Percentiles rank a stretch among this genome's conserved stretches.
Evolutionary conservation across 2,329 filamentous ascomycete genomes (phyloP).

Genomic region (Exophiala spinifera): DNA sequence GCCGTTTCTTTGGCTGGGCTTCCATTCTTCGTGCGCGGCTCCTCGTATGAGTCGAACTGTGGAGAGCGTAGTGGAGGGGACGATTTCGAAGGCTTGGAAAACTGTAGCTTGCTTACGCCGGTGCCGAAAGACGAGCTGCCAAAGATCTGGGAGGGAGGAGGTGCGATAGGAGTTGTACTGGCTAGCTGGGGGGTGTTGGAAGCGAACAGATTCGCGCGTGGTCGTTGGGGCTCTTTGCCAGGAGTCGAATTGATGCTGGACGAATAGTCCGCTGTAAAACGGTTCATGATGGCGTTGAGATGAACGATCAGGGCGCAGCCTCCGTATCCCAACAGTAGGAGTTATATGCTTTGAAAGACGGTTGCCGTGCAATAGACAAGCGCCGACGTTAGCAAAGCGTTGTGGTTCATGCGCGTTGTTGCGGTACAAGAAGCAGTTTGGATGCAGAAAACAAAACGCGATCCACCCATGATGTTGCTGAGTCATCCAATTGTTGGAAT

Average conservation of each 20-base stretch:
- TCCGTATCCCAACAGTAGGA: neutral
- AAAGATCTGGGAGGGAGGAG: conserved; percentile 51
- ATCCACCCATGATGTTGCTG: neutral
- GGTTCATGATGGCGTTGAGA: conserved; percentile 20
- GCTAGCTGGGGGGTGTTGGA: conserved; percentile 22
- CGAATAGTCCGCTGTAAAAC: conserved; percentile 29
- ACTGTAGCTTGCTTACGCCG: conserved; percentile 38
- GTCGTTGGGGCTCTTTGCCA: conserved; percentile 17
- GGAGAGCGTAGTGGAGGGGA: conserved; percentile 38
- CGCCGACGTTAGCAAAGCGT: neutral
- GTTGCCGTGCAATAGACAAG: neutral
- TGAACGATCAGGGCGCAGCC: neutral
- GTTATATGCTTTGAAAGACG: neutral
- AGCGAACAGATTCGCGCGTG: conserved; percentile 14
- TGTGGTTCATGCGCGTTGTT: neutral
- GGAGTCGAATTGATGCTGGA: conserved; percentile 28
- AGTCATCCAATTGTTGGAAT: neutral
- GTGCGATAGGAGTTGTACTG: conserved; percentile 50
- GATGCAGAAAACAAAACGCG: neutral
- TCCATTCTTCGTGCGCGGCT: conserved; percentile 32
- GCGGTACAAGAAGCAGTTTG: neutral
- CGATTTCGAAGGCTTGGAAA: conserved; percentile 39
- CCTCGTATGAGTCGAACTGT: conserved; percentile 27
- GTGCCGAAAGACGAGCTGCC: conserved; percentile 49
- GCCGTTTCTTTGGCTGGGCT: conserved; percentile 16